Percentiles rank a stretch among this genome's conserved stretches.
These are phyloP conservation scores for Berberis thunbergii DNA, from an alignment of 164 flowering plant species.

Conservation along the genomic window DNA sequence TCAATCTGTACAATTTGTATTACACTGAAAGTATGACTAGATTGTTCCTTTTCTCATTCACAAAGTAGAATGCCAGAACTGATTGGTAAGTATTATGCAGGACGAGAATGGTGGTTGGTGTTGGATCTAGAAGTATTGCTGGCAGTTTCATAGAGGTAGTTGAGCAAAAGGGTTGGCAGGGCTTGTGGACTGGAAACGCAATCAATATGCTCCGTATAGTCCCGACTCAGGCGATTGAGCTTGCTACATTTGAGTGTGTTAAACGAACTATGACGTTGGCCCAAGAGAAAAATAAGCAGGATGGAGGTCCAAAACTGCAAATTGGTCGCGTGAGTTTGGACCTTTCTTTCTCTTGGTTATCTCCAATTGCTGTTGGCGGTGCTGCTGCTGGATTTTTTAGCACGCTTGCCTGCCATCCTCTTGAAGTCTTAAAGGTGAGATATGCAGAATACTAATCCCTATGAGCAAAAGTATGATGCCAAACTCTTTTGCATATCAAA, in stretches of 20 bases:
- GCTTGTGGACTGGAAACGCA: constrained; percentile 92
- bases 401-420: constrained; percentile 90
- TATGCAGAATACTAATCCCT: not conserved
- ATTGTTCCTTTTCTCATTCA: no score
- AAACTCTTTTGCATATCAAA: no score
- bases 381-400: constrained; percentile 92
- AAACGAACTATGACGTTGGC: constrained; percentile 69
- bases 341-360: constrained; percentile 72
- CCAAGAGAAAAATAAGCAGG: constrained; percentile 58
- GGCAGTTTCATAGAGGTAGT: constrained; percentile 81
- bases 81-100: constrained; percentile 29
- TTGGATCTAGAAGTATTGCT: constrained; percentile 66
- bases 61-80: not conserved
- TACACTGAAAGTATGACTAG: no score
- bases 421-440: constrained; percentile 88
- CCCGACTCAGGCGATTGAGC: constrained; percentile 96
- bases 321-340: constrained; percentile 45
- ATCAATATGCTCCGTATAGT: constrained; percentile 87
- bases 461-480: not conserved
- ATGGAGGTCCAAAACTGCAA: constrained; percentile 48
- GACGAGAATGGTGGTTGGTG: constrained; percentile 96
- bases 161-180: constrained; percentile 89
- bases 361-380: constrained; percentile 94
- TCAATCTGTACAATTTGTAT: no score
- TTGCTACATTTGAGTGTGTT: constrained; percentile 87